Percentiles rank a stretch among this genome's conserved stretches.
Evolutionary conservation across 805 yeast species (phyloP).

Genomic region (Hanseniaspora meyeri): DNA sequence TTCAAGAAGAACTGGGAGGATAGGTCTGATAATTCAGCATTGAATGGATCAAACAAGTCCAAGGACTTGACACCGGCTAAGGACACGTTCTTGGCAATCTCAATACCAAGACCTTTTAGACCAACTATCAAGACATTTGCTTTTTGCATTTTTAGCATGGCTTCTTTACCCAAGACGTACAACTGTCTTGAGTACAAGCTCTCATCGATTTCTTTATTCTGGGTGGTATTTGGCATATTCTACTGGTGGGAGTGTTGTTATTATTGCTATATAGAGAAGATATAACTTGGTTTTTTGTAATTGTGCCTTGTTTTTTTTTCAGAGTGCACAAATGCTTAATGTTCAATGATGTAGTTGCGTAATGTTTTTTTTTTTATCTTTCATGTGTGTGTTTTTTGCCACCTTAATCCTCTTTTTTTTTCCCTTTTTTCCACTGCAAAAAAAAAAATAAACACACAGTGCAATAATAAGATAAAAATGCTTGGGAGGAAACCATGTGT

Average conservation of each 20-base stretch:
- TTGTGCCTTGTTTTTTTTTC: too few species aligned
- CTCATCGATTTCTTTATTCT: slow-evolving; percentile 62
- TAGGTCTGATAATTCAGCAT: slow-evolving; percentile 55
- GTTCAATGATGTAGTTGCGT: too few species aligned
- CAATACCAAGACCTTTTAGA: slow-evolving; percentile 83
- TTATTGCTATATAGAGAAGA: too few species aligned
- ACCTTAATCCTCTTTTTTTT: not conserved
- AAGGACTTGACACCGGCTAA: slow-evolving; percentile 93
- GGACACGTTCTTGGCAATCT: slow-evolving; percentile 91
- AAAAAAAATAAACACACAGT: too few species aligned
- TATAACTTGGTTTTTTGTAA: not conserved
- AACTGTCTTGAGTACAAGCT: slow-evolving; percentile 91
- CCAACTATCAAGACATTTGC: slow-evolving; percentile 90
- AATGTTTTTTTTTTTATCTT: too few species aligned
- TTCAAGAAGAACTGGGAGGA: slow-evolving; percentile 80
- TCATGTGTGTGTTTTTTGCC: not conserved
- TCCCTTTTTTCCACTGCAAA: not conserved
- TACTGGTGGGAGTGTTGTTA: not conserved
- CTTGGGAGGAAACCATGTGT: too few species aligned
- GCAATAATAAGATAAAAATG: too few species aligned
- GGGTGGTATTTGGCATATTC: slow-evolving; percentile 17
- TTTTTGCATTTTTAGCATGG: slow-evolving; percentile 91
- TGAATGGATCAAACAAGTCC: slow-evolving; percentile 68
- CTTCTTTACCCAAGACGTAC: slow-evolving; percentile 93
- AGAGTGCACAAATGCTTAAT: too few species aligned